Base-by-base conservation (phyloP, 2,329 filamentous ascomycete genomes). In the Clonostachys rhizophaga region DNA sequence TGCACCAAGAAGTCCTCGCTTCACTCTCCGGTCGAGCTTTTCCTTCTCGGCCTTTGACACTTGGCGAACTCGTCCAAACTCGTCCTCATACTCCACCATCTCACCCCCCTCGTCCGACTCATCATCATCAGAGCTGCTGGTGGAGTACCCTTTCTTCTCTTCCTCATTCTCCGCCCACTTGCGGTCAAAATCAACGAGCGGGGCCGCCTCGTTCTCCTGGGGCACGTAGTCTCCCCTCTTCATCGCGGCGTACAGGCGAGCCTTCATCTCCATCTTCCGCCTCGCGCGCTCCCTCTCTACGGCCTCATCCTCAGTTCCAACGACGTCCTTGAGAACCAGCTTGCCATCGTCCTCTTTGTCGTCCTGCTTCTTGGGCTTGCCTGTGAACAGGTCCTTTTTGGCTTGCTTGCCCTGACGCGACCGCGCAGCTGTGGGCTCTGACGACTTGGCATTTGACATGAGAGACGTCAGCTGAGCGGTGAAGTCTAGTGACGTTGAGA, bases 111-210 rank as follows among this genome's bases (percentile, higher is more conserved):
- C 70, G 2, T 69, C 66, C 3, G 64, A 65, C 7, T 69, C 57
- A 49, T 73, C 66, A 10, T 70, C 57, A 49, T 73, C 61, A 10
- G 63, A 63, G 47, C 60, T 66, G 40, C 59, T 59, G 7, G 53
- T 60, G n/a, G 68, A 84, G 52, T 88, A 82, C 54, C 89, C 83
- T 37, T 81, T 74, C n/a, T 63, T 61, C 20, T 64, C 58, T 51
- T 62, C 86, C 47, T 83, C 72, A 20, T 72, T 70, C 60, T 95
- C 89, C 0, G 87, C 90, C 91, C 94, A 97, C 70, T 97, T 99
- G 50, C 86, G 78, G 67, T 97, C 94, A 65, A 99, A 99, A 69
- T 99, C 92, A 4, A 99, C 86, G 24, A 95, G 78, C 20, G 80
- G 77, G 55, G 84, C 81, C 40, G 80, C 71, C 55, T 81, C 72